Conservation (phyloP, 106 monocot genomes). For the Ottelia alismoides region DNA sequence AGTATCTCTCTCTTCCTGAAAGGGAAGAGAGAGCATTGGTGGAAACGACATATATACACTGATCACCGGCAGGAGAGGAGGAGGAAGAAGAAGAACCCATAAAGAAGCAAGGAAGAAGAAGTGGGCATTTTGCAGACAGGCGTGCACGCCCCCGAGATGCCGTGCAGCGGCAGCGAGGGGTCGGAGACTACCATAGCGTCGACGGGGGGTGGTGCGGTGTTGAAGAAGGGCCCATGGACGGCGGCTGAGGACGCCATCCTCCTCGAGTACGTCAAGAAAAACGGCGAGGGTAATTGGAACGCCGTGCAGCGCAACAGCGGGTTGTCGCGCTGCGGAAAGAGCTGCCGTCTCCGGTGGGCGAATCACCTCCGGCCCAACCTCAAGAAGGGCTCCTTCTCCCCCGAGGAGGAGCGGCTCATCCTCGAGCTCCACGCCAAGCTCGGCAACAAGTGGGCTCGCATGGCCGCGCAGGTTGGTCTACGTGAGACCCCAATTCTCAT, state of each 20-base stretch:
- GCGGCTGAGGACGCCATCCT: constrained; percentile 56
- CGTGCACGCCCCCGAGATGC: no score
- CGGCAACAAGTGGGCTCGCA: constrained; percentile 79
- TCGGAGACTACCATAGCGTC: no score
- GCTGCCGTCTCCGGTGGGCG: constrained; percentile 58
- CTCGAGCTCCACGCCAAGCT: constrained; percentile 44
- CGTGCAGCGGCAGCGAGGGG: no score
- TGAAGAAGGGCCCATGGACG: constrained; percentile 41
- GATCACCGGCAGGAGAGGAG: no score
- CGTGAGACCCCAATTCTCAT: neutral
- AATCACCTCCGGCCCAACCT: constrained; percentile 64
- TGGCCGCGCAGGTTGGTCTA: constrained; percentile 37
- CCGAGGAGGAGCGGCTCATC: constrained; percentile 61
- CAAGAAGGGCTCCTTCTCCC: constrained; percentile 61
- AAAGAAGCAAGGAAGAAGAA: no score
- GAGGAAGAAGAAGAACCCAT: no score
- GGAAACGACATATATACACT: no score
- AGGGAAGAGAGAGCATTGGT: no score
- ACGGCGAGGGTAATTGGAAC: constrained; percentile 71
- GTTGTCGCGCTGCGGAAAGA: constrained; percentile 47
- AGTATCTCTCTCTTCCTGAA: no score
- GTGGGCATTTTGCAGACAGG: no score
- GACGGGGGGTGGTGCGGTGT: neutral
- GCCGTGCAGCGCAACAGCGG: constrained; percentile 44
- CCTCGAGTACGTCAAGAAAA: constrained; percentile 30